Evolutionary conservation across 2,329 filamentous ascomycete genomes (phyloP), one percentile per base, ranked within the genome.

Genomic region (Penicillium glabrum): DNA sequence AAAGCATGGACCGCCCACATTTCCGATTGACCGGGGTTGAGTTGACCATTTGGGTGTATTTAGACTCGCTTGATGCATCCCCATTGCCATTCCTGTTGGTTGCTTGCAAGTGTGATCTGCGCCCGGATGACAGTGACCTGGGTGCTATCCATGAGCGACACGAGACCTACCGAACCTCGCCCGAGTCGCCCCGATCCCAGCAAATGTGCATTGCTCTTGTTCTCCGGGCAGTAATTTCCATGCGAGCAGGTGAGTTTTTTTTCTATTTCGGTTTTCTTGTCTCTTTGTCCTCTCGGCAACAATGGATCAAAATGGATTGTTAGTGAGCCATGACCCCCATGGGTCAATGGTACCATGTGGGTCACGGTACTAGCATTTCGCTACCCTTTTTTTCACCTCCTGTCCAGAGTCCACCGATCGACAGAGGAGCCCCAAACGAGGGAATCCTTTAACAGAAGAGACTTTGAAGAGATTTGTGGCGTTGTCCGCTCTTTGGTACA

Each of bases 61-160:
- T 72, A 96, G 92, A 86, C 77, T 87, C 88, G 43, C 81, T 96
- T 51, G 84, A 86, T 56, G 89, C 88, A 66, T 86, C 89, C 19
- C 82, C 83, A 24, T 77, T 96, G 39, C 91, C 93, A 9, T 89
- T 89, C 52, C 83, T 93, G 60, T 83, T 97, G 43, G 90, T 96
- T 51, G 91, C 91, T 54, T 93, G 88, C 73, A 97, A 97, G 80
- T 96, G 91, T 79, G 93, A 97, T 73, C 84, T 86, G 50, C 86
- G 88, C 47, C 84, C 88, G 60, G 82, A 84, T 56, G 79, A 86
- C 57, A 87, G 89, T 68, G 84, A 91, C 69, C 81, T 96, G 54
- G 86, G 93, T 68, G 84, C 88, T 14, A 81, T 86, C 84, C 83
- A 88, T 58, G 82, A 88, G 16, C 89, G 86, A 65, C 82, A 93